A percentile compares a stretch with the other conserved stretches of the same genome.
Conservation (phyloP, 306 rosid species). For the Vachellia collinsii region DNA sequence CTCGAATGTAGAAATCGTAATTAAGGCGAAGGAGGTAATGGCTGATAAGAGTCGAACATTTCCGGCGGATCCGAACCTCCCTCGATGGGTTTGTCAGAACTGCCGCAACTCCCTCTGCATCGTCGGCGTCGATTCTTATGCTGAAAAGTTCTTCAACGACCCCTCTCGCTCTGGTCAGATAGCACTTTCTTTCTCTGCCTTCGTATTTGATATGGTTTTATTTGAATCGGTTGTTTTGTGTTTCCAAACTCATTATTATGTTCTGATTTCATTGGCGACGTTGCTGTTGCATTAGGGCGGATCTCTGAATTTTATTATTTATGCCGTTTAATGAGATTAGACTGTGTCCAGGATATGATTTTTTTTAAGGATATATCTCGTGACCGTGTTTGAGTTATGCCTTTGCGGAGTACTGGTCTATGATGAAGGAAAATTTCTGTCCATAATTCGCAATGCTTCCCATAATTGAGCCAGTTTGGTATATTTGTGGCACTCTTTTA, state of each 20-base stretch:
- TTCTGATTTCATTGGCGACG: neutral
- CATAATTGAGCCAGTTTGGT: neutral
- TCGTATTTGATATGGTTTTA: neutral
- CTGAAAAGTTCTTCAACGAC: slow-evolving; percentile 79
- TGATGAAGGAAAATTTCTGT: slow-evolving; percentile 26
- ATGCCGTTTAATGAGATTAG: neutral
- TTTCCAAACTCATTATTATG: neutral
- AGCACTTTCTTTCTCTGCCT: slow-evolving; percentile 17
- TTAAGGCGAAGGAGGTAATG: slow-evolving; percentile 35
- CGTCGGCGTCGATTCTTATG: slow-evolving; percentile 87
- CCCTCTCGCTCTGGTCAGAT: slow-evolving; percentile 80
- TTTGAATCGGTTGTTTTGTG: neutral
- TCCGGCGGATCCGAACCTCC: slow-evolving; percentile 78
- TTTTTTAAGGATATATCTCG: neutral
- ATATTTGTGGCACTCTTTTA: neutral
- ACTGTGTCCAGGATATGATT: neutral
- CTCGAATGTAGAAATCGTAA: neutral
- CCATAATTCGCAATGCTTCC: neutral
- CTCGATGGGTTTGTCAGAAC: slow-evolving; percentile 91
- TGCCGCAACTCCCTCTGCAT: slow-evolving; percentile 80
- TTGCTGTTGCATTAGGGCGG: neutral
- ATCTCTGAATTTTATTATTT: neutral
- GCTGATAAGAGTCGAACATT: slow-evolving; percentile 68
- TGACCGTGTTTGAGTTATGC: neutral
- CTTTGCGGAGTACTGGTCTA: neutral